Percentiles rank a stretch among this genome's conserved stretches.
phyloP scores from a whole-genome alignment of 176 grass and related monocot genomes.

The Alloteropsis semialata region DNA sequence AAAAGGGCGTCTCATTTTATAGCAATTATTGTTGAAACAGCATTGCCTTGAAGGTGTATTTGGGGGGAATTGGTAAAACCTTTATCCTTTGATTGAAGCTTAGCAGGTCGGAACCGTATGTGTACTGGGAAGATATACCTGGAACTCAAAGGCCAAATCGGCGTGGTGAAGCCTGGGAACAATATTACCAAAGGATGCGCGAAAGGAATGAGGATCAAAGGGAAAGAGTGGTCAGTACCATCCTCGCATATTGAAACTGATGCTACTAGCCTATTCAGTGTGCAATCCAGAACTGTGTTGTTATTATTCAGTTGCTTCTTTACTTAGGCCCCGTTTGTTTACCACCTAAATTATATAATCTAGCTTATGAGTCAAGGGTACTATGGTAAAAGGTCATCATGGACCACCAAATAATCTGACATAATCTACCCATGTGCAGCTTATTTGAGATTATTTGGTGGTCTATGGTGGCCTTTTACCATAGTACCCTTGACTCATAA shows the following conservation, averaged over 20 bases:
- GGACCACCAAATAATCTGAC: too few species aligned
- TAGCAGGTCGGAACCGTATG: constrained; percentile 51
- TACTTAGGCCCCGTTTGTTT: too few species aligned
- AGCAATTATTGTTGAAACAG: background rate
- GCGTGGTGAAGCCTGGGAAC: constrained; percentile 46
- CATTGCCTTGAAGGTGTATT: background rate
- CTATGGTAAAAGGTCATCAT: too few species aligned
- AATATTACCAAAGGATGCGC: constrained; percentile 41
- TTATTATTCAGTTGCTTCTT: background rate
- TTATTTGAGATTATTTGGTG: too few species aligned
- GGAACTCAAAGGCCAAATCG: background rate
- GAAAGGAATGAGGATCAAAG: constrained; percentile 51
- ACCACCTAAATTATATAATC: too few species aligned
- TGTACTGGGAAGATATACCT: constrained; percentile 42
- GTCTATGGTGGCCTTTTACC: too few species aligned
- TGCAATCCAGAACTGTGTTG: background rate
- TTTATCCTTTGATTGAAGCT: constrained; percentile 39
- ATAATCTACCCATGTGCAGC: too few species aligned
- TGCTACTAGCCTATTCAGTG: background rate
- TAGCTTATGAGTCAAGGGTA: too few species aligned
- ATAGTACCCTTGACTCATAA: too few species aligned
- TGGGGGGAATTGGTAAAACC: background rate
- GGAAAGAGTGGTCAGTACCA: constrained; percentile 70
- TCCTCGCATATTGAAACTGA: background rate
- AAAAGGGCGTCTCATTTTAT: background rate